Conservation (phyloP, 108 stramenopile genomes). For the Fistulifera solaris region DNA sequence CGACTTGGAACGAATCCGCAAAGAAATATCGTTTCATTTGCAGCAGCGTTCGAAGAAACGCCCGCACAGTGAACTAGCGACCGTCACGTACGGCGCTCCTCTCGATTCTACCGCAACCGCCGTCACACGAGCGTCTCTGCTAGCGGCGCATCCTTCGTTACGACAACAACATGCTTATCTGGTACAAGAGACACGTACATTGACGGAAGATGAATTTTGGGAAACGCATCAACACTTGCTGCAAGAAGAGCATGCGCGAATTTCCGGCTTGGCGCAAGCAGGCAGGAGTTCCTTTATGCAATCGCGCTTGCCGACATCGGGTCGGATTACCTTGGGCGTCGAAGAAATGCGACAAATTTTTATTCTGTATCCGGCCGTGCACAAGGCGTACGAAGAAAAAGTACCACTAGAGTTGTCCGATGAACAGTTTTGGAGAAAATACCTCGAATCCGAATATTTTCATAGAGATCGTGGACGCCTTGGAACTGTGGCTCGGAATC, state of each 20-base stretch:
- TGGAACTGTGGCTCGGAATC: constrained; percentile 41
- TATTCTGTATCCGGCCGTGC: constrained; percentile 82
- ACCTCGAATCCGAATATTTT: constrained; percentile 81
- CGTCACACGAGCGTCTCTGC: constrained; percentile 66
- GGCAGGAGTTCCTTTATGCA: constrained; percentile 60
- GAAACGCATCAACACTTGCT: constrained; percentile 51
- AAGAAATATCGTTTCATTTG: constrained; percentile 52
- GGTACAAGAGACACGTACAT: constrained; percentile 50
- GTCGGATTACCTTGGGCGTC: constrained; percentile 34
- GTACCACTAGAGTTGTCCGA: constrained; percentile 78
- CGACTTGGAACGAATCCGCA: constrained; percentile 56
- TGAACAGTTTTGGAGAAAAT: constrained; percentile 85
- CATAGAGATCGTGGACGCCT: constrained; percentile 80
- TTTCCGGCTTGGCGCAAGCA: constrained; percentile 36
- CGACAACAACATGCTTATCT: constrained; percentile 73
- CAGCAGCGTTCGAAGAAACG: constrained; percentile 24
- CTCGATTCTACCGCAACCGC: constrained; percentile 60
- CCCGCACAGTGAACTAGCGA: constrained; percentile 4
- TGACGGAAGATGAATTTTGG: constrained; percentile 84
- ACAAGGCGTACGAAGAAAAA: constrained; percentile 88
- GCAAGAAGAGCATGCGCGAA: constrained; percentile 72
- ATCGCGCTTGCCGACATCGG: constrained; percentile 47
- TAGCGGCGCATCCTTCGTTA: constrained; percentile 73
- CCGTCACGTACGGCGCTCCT: constrained; percentile 41
- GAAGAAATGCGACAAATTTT: constrained; percentile 91